Percentiles rank a stretch among this genome's conserved stretches.
Evolutionary conservation across 2,329 filamentous ascomycete genomes (phyloP).

Genomic region (Rutstroemia sp.): DNA sequence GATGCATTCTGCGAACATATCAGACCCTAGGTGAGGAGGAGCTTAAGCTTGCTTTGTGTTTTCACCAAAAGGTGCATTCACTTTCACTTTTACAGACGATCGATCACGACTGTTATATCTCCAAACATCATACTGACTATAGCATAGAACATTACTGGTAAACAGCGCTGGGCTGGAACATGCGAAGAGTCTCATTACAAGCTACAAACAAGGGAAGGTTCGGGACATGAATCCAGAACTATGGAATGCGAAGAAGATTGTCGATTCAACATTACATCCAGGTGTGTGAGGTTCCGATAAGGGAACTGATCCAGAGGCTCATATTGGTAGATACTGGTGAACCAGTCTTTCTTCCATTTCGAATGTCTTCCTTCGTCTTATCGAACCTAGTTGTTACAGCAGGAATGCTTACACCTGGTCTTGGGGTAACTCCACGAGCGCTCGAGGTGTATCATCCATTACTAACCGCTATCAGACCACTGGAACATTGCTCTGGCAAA

Average conservation of each 20-base stretch:
- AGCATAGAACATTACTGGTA: slow-evolving; percentile 72
- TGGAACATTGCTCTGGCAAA: slow-evolving; percentile 89
- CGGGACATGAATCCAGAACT: slow-evolving; percentile 79
- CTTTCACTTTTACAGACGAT: slow-evolving; percentile 8
- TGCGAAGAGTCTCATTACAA: slow-evolving; percentile 73
- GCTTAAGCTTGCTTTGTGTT: slow-evolving; percentile 15
- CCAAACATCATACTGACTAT: slow-evolving; percentile 15
- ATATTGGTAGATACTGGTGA: slow-evolving; percentile 69
- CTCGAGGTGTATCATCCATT: slow-evolving; percentile 1
- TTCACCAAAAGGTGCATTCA: slow-evolving; percentile 20
- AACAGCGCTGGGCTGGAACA: slow-evolving; percentile 71
- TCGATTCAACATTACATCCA: slow-evolving; percentile 93
- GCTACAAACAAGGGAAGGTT: slow-evolving; percentile 81
- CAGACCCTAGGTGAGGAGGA: slow-evolving; percentile 81
- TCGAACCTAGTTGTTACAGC: slow-evolving; percentile 92
- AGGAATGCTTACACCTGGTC: slow-evolving; percentile 90
- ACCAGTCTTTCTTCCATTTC: slow-evolving; percentile 87
- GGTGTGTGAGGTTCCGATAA: slow-evolving; percentile 45
- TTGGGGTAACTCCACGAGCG: slow-evolving; percentile 47
- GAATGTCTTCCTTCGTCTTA: slow-evolving; percentile 93
- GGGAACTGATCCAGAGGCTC: not conserved
- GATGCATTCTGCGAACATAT: slow-evolving; percentile 78
- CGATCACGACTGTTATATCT: not conserved
- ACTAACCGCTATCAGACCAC: slow-evolving; percentile 46
- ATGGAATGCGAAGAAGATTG: slow-evolving; percentile 94